Conservation (phyloP, 169 alveolate genomes). For the Neospora caninum region DNA sequence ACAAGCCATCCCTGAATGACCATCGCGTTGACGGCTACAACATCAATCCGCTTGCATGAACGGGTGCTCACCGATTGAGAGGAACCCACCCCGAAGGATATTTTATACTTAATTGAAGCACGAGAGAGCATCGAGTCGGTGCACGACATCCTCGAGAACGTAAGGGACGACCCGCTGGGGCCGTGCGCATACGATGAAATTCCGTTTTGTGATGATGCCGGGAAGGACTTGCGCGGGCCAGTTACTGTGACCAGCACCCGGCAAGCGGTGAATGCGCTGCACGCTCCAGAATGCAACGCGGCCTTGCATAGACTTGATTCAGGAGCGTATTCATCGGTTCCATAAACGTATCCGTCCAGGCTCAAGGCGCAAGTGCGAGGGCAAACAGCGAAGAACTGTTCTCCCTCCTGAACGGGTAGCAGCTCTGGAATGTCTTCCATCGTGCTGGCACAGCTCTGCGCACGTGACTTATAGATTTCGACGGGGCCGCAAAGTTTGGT, state of each 20-base stretch:
- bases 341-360: conserved; percentile 62
- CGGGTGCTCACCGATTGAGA: background rate
- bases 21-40: background rate
- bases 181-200: conserved; percentile 57
- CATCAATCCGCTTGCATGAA: background rate
- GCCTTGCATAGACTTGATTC: conserved; percentile 60
- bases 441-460: conserved; percentile 53
- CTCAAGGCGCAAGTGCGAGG: conserved; percentile 47
- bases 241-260: background rate
- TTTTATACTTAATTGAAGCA: background rate
- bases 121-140: conserved; percentile 34
- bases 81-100: background rate
- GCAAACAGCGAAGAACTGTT: conserved; percentile 53
- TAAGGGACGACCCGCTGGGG: conserved; percentile 44
- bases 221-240: conserved; percentile 48
- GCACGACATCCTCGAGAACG: conserved; percentile 41
- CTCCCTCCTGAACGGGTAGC: conserved; percentile 54
- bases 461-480: background rate
- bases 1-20: conserved; percentile 39
- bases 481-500: background rate
- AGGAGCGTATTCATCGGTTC: conserved; percentile 53
- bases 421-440: conserved; percentile 46
- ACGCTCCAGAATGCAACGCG: background rate
- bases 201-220: conserved; percentile 29
- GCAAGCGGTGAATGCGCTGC: background rate